phyloP scores from a whole-genome alignment of 2,329 filamentous ascomycete species.

The Fonsecaea monophora region DNA sequence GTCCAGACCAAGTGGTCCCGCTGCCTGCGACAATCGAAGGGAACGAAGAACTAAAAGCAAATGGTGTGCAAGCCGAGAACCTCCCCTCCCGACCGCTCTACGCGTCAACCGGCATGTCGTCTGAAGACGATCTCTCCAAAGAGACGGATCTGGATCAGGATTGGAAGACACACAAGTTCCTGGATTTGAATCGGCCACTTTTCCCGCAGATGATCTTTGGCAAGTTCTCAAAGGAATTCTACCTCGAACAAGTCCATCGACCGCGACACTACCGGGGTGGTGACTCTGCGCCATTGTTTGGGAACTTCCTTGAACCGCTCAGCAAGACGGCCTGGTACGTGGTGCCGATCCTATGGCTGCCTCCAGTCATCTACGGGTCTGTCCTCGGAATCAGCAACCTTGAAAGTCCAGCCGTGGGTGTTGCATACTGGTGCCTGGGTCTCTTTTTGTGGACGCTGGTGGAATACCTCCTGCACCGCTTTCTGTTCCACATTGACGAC shows the following conservation, averaged over 20 bases:
- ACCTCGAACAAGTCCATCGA: constrained; percentile 93
- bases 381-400: constrained; percentile 66
- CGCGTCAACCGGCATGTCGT: constrained; percentile 81
- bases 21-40: constrained; percentile 59
- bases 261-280: constrained; percentile 96
- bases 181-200: constrained; percentile 84
- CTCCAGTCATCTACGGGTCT: constrained; percentile 76
- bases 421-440: constrained; percentile 72
- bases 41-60: constrained; percentile 53
- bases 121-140: constrained; percentile 81
- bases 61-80: constrained; percentile 55
- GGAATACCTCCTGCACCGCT: constrained; percentile 88
- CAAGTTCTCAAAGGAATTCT: constrained; percentile 93
- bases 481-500: constrained; percentile 91
- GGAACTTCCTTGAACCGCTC: constrained; percentile 98
- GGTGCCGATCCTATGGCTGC: constrained; percentile 83
- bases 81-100: constrained; percentile 48
- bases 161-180: constrained; percentile 90
- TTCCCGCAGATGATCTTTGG: constrained; percentile 87
- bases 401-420: constrained; percentile 52
- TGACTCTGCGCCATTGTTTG: constrained; percentile 89
- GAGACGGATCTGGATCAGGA: constrained; percentile 80
- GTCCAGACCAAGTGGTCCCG: constrained; percentile 59
- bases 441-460: constrained; percentile 84
- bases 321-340: constrained; percentile 95